These are phyloP conservation scores for Ophiocordyceps camponoti-floridani DNA, from an alignment of 2,329 filamentous ascomycete genomes.

Conservation along the genomic window DNA sequence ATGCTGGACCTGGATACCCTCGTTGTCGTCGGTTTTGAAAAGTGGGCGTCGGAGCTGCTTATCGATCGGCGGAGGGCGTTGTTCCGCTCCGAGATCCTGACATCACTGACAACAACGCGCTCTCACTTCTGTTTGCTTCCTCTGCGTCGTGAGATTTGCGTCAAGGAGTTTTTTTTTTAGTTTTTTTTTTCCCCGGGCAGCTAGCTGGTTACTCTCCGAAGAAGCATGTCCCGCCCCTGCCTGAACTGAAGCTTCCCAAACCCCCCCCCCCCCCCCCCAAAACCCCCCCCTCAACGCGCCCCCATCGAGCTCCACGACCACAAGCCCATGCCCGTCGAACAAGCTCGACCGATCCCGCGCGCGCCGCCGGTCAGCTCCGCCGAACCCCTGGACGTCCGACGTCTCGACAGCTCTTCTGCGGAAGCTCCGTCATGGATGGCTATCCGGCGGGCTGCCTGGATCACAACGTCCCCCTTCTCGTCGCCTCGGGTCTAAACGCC, in stretches of 20 bases:
- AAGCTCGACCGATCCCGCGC: not conserved
- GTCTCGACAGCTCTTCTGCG: not conserved
- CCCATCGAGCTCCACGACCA: not conserved
- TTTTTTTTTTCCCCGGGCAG: not conserved
- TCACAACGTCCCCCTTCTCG: conserved; percentile 71
- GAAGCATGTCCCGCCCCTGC: not conserved
- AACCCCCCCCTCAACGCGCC: not conserved
- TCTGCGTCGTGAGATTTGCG: too few relatives aligned
- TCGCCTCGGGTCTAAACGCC: conserved; percentile 56
- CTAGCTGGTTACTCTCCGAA: not conserved
- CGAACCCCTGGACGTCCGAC: not conserved
- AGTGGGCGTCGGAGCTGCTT: not conserved
- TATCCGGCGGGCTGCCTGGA: conserved; percentile 65
- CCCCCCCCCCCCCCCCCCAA: too few relatives aligned
- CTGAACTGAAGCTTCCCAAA: not conserved
- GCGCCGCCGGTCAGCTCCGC: not conserved
- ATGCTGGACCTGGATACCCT: not conserved
- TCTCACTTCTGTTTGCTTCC: too few relatives aligned
- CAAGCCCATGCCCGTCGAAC: not conserved
- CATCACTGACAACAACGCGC: not conserved
- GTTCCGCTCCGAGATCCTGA: conserved; percentile 10
- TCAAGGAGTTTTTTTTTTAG: not conserved
- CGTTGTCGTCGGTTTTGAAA: not conserved
- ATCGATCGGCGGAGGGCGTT: conserved; percentile 7
- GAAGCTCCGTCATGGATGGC: conserved; percentile 45